Evolutionary conservation across 768 basidiomycete genomes (phyloP).

Genomic region (Paxillus ammoniavirescens): DNA sequence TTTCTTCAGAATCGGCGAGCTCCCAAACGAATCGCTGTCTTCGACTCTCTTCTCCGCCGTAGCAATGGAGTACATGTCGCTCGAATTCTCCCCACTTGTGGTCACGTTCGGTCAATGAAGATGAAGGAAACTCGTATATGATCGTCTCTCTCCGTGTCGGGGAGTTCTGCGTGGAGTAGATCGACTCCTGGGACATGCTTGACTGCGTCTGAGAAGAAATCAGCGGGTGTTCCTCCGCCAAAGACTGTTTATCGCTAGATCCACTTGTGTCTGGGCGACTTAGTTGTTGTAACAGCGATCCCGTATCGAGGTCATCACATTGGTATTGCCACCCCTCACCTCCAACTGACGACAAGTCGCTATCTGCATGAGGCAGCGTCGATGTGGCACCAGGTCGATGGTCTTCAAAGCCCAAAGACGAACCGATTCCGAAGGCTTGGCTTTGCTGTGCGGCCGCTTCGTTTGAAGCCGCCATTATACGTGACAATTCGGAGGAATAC

Average conservation of each 20-base stretch:
- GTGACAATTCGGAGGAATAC: slow-evolving; percentile 29
- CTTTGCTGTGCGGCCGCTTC: slow-evolving; percentile 45
- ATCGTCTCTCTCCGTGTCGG: slow-evolving; percentile 8
- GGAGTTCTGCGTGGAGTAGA: slow-evolving; percentile 22
- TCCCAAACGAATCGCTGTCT: slow-evolving; percentile 70
- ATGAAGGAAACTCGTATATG: slow-evolving; percentile 9
- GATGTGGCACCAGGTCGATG: background rate
- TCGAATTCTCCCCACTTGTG: slow-evolving; percentile 24
- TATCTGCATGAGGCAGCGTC: slow-evolving; percentile 39
- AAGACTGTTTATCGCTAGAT: slow-evolving; percentile 1
- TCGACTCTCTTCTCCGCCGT: slow-evolving; percentile 52
- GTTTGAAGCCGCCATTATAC: slow-evolving; percentile 25
- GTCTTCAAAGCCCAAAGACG: slow-evolving; percentile 30
- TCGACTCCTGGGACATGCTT: slow-evolving; percentile 23
- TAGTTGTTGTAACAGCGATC: slow-evolving; percentile 27
- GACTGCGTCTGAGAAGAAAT: slow-evolving; percentile 11
- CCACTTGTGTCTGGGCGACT: slow-evolving; percentile 1
- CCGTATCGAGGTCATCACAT: slow-evolving; percentile 25
- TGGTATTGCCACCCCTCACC: slow-evolving; percentile 42
- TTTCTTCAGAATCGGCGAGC: slow-evolving; percentile 64
- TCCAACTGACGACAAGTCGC: slow-evolving; percentile 45
- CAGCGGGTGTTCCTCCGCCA: slow-evolving; percentile 9
- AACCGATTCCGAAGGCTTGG: slow-evolving; percentile 51
- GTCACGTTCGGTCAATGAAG: slow-evolving; percentile 9
- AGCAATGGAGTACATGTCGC: slow-evolving; percentile 21